Conservation (phyloP, 805 yeast species). For the Saccharomycopsis sp. region DNA sequence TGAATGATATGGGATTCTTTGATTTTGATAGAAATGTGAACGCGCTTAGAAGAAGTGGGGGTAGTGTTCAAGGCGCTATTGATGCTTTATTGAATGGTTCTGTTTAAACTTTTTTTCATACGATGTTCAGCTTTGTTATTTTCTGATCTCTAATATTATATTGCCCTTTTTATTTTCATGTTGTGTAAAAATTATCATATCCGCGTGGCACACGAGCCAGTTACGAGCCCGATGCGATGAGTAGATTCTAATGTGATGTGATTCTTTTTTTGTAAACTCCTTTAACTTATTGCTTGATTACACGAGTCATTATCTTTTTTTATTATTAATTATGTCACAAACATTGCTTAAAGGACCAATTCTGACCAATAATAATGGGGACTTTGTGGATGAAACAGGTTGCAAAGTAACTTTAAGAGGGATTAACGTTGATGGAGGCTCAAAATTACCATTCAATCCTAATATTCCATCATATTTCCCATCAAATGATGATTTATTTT, state of each 20-base stretch:
- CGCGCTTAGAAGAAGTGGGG: constrained; percentile 92
- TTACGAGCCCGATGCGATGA: neutral
- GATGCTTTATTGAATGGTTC: constrained; percentile 66
- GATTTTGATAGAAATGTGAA: constrained; percentile 88
- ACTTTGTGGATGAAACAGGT: constrained; percentile 46
- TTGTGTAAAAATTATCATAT: too few species aligned
- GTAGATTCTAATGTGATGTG: neutral
- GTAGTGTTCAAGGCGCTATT: constrained; percentile 93
- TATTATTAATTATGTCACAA: too few species aligned
- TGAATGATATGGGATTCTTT: constrained; percentile 77
- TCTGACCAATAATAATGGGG: constrained; percentile 37
- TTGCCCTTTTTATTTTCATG: too few species aligned
- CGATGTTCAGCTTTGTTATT: too few species aligned
- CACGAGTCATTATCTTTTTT: too few species aligned
- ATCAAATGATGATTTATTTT: constrained; percentile 32
- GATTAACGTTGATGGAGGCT: constrained; percentile 66
- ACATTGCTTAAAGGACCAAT: constrained; percentile 15
- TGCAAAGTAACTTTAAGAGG: constrained; percentile 63
- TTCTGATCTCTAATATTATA: too few species aligned
- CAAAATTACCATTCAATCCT: constrained; percentile 61
- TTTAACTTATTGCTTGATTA: too few species aligned
- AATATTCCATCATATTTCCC: constrained; percentile 29
- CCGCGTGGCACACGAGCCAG: too few species aligned
- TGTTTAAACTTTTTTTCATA: neutral
- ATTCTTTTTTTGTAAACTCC: too few species aligned